Evolutionary conservation across 441 rosid genomes (phyloP), one percentile per base, ranked within the genome.

Genomic region (Gossypium davidsonii): DNA sequence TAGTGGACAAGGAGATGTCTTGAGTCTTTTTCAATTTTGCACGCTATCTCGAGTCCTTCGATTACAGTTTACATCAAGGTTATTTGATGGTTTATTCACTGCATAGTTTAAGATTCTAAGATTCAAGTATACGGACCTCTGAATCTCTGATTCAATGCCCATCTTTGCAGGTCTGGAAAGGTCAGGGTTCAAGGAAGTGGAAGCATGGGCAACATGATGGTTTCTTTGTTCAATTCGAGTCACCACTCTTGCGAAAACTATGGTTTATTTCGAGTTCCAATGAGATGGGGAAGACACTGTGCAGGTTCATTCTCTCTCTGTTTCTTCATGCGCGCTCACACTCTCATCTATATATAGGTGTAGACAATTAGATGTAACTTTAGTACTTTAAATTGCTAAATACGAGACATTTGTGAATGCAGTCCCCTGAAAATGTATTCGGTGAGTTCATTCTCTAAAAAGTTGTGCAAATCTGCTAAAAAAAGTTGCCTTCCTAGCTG

Each of bases 111-210:
- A 26, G 23, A 67, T 51, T 51, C 15, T 23, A 26, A 67, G 23
- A 67, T 51, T 51, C 25, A 67, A 5, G 46, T 57, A 77, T 10
- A 42, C 34, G 10, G 56, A 34, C 8, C 39, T 34, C 39, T 34
- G 39, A 44, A 2, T 21, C 78, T 52, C 28, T 62, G 49, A 46
- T 78, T 44, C 21, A 58, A 59, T 70, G 61, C 66, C 59, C 56
- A 4, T 48, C 60, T 39, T 80, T 74, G 65, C 79, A 94, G 98
- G 97, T 94, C 52, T 94, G 98, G 98, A 92, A 89, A 89, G 98
- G 98, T 76, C 93, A 88, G 84, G 98, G 98, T 67, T 89, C 96
- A 62, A 91, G 98, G 84, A 94, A 91, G 83, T 94, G 98, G 98
- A 94, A 77, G 78, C 94, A 89, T 21, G 97, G 97, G 65, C 93